Base-by-base conservation (phyloP, 2,329 filamentous ascomycete species). In the Monosporascus sp. region DNA sequence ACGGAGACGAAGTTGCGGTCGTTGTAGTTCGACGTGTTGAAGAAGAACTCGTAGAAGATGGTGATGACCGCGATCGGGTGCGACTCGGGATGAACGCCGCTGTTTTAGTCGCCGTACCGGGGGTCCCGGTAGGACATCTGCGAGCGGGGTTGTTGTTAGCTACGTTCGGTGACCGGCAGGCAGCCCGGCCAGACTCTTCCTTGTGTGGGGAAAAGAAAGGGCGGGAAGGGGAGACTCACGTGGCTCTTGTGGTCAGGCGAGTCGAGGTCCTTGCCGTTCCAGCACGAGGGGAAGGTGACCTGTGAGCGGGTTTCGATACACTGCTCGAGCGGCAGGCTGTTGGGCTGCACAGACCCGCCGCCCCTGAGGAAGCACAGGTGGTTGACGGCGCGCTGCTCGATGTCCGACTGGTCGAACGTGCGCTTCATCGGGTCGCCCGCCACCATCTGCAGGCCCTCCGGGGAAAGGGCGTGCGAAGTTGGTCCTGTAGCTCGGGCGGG, bases 211-310 rank as follows among this genome's bases (percentile, higher is more conserved):
- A 5, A 31, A 11, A 27, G 3, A 11, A 31, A 5, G 25, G 2
- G 25, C 25, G 6, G 39, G 9, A 42, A 42, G 18, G 24, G 25
- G 5, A 15, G 17, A 46, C 24, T 15, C n/a, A 62, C 54, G 17
- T 62, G 60, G 17, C 49, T 55, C 17, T 52, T 52, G 51, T 60
- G 58, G 38, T 62, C 55, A 1, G 55, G 49, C 36, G 53, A 55
- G 41, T 62, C 58, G 1, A 54, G 48, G 37, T 61, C 57, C 38
- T 53, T 51, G 18, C 60, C 57, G 14, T 62, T 57, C 57, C 55
- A 60, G 34, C 55, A 54, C 22, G 24, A 46, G 15, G 24, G 42
- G 15, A 46, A 46, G 15, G 24, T 31, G 14, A 46, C 42, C 27
- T 46, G 42, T 6, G 42, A 24, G 14, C 42, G 42, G 42, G 27